Evolutionary conservation across 305 asterid species (phyloP).

Genomic region (Petunia hybrid): DNA sequence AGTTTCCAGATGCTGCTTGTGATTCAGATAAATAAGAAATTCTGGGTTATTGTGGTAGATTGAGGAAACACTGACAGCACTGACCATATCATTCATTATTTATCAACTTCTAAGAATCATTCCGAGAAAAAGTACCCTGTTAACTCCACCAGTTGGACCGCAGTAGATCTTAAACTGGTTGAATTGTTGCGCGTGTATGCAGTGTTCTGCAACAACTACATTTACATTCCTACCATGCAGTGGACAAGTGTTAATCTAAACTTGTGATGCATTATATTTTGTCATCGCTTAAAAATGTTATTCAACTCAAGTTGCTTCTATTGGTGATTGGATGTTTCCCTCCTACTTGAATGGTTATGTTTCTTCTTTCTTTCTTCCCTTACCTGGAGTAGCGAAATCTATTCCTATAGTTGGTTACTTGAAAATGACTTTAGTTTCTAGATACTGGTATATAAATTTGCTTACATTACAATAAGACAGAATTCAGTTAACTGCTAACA

Average conservation of each 20-base stretch:
- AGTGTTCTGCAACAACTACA: background rate
- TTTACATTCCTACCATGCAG: slow-evolving; percentile 16
- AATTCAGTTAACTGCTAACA: background rate
- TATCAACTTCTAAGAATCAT: slow-evolving; percentile 13
- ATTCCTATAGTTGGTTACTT: slow-evolving; percentile 17
- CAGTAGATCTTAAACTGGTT: slow-evolving; percentile 10
- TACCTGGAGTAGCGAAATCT: slow-evolving; percentile 5
- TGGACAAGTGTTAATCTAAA: slow-evolving; percentile 5
- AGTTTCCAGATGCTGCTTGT: slow-evolving; percentile 38
- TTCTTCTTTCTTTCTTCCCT: slow-evolving; percentile 2
- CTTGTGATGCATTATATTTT: background rate
- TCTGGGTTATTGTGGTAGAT: background rate
- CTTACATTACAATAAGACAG: background rate
- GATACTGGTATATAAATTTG: background rate
- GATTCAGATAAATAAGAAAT: slow-evolving; percentile 34
- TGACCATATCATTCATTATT: background rate
- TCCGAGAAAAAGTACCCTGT: slow-evolving; percentile 12
- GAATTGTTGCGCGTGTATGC: background rate
- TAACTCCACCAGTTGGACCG: slow-evolving; percentile 13
- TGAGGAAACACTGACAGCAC: slow-evolving; percentile 25
- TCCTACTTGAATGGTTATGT: slow-evolving; percentile 8
- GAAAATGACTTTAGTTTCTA: slow-evolving; percentile 20
- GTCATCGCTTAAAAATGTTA: background rate
- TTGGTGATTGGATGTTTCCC: background rate
- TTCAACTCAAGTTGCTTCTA: background rate